Percentiles rank a stretch among this genome's conserved stretches.
These are phyloP conservation scores for Noccaea bulbosa DNA, from an alignment of 345 rosid genomes.

Conservation along the genomic window DNA sequence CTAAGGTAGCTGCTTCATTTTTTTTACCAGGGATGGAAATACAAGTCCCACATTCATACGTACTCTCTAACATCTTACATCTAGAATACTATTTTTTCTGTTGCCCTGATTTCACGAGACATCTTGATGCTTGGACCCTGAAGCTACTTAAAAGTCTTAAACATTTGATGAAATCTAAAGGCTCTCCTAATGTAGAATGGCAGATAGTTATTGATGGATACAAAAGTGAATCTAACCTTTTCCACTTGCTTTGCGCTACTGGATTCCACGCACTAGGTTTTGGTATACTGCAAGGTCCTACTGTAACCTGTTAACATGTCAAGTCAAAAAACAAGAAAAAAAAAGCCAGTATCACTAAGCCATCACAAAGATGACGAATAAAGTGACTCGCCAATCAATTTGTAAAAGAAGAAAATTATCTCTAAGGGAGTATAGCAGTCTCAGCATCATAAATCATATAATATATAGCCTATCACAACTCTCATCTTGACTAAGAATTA, in stretches of 20 bases:
- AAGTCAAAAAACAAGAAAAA: not conserved
- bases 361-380: not conserved
- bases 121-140: slow-evolving; percentile 1
- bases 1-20: not conserved
- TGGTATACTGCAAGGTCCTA: slow-evolving; percentile 77
- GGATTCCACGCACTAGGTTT: slow-evolving; percentile 94
- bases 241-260: slow-evolving; percentile 89
- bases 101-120: slow-evolving; percentile 1
- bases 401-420: not conserved
- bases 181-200: not conserved
- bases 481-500: not conserved
- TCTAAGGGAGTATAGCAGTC: not conserved
- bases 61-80: slow-evolving; percentile 3
- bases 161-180: slow-evolving; percentile 6
- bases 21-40: not conserved
- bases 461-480: not conserved
- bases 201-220: not conserved
- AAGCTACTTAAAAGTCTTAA: not conserved
- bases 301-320: slow-evolving; percentile 65
- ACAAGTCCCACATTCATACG: slow-evolving; percentile 6
- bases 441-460: not conserved
- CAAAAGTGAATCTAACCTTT: slow-evolving; percentile 58
- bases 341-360: not conserved
- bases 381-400: not conserved
- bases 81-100: not conserved